These are phyloP conservation scores for Talaromyces albobiverticillius DNA, from an alignment of 2,329 filamentous ascomycete genomes.

Conservation along the genomic window DNA sequence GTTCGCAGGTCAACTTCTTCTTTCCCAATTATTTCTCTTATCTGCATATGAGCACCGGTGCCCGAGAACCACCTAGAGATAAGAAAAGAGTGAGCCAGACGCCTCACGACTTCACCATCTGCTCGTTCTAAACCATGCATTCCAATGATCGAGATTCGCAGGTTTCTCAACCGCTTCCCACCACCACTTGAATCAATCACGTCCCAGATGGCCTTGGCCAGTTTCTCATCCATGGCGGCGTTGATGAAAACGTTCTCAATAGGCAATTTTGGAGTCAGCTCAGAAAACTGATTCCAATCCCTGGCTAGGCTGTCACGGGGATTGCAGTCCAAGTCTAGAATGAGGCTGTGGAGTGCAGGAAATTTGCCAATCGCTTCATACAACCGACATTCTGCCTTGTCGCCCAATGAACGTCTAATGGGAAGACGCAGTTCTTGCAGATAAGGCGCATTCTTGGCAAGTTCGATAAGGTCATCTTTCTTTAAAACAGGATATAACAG, in stretches of 20 bases:
- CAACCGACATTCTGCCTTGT: constrained; percentile 15
- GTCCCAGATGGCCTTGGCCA: constrained; percentile 15
- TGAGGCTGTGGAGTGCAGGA: constrained; percentile 13
- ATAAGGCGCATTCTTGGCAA: constrained; percentile 8
- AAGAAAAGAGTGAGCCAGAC: neutral
- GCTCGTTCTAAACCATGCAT: neutral
- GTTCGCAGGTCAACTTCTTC: neutral
- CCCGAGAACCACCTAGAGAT: neutral
- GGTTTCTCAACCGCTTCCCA: neutral
- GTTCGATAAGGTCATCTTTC: constrained; percentile 1
- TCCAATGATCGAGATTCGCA: neutral
- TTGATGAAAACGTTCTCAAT: constrained; percentile 11
- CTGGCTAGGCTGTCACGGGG: constrained; percentile 1
- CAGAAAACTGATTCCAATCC: constrained; percentile 7
- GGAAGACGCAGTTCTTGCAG: constrained; percentile 15
- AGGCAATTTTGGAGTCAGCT: neutral
- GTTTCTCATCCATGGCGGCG: constrained; percentile 15
- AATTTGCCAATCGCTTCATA: constrained; percentile 17
- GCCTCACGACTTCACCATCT: constrained; percentile 2
- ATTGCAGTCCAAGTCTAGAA: constrained; percentile 7
- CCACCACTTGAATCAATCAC: constrained; percentile 5
- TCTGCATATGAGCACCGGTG: neutral
- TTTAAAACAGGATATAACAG: neutral
- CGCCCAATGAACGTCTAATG: constrained; percentile 12
- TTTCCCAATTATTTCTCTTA: neutral